These are phyloP conservation scores for Corymbia calophylla DNA, from an alignment of 441 rosid species.

Conservation along the genomic window DNA sequence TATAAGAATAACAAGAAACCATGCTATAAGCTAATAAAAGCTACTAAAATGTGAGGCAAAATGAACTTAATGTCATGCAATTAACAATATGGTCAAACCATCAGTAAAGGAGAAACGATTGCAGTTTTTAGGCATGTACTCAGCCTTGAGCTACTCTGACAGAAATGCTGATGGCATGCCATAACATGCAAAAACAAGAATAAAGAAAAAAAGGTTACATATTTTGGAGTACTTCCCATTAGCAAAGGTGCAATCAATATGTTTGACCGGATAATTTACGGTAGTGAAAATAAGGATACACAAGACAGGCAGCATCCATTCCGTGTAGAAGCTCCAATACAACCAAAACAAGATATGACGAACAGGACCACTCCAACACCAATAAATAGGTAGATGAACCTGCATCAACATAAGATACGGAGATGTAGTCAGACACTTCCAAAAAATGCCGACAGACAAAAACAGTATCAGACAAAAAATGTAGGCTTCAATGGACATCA, in stretches of 20 bases:
- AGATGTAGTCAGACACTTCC: not conserved
- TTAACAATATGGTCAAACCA: not conserved
- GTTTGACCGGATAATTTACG: not conserved
- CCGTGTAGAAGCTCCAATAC: not conserved
- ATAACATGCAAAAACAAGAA: not conserved
- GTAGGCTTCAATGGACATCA: not conserved
- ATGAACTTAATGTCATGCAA: not conserved
- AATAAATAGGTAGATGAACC: slow-evolving; percentile 4
- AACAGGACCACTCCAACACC: slow-evolving; percentile 3
- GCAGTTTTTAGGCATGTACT: not conserved
- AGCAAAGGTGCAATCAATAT: not conserved
- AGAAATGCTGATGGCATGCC: not conserved
- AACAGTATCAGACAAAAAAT: not conserved
- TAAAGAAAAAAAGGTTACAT: not conserved
- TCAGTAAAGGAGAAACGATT: not conserved
- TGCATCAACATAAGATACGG: not conserved
- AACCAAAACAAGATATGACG: slow-evolving; percentile 7
- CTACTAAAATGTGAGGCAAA: not conserved
- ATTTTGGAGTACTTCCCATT: not conserved
- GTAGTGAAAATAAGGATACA: not conserved
- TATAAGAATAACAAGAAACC: not conserved
- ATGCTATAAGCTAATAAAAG: not conserved
- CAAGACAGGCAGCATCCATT: slow-evolving; percentile 5
- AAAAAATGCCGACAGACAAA: not conserved
- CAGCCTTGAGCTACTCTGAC: not conserved